Evolutionary conservation across 805 yeast genomes (phyloP).

Genomic region (Isabelozyma heimii): DNA sequence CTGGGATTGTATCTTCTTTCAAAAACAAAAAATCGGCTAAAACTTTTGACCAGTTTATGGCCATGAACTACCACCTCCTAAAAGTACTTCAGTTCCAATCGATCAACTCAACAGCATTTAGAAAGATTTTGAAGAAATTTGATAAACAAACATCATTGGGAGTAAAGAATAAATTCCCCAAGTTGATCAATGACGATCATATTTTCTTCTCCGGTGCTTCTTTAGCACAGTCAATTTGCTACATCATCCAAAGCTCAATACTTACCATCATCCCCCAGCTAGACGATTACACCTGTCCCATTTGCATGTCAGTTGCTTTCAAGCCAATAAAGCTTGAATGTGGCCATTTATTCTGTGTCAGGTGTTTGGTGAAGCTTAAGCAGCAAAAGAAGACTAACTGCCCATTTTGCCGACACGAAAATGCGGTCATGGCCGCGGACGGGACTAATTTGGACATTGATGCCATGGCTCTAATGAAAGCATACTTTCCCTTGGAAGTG

Average conservation of each 20-base stretch:
- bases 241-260: conserved; percentile 52
- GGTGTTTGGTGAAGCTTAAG: conserved; percentile 69
- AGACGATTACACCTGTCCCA: conserved; percentile 74
- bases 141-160: conserved; percentile 66
- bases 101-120: conserved; percentile 60
- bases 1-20: conserved; percentile 38
- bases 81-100: conserved; percentile 59
- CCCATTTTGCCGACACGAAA: conserved; percentile 60
- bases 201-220: conserved; percentile 45
- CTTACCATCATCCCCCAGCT: conserved; percentile 65
- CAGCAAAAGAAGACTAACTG: conserved; percentile 57
- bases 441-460: conserved; percentile 56
- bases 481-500: conserved; percentile 65
- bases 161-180: conserved; percentile 46
- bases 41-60: conserved; percentile 50
- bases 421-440: conserved; percentile 57
- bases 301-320: conserved; percentile 67
- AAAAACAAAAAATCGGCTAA: conserved; percentile 42
- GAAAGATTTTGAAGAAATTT: conserved; percentile 70
- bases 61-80: conserved; percentile 52
- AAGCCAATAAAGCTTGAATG: conserved; percentile 67
- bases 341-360: conserved; percentile 67
- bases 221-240: conserved; percentile 53
- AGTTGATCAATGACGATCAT: conserved; percentile 39
- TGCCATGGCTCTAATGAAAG: conserved; percentile 50